Conservation (phyloP, 345 rosid genomes). For the Syzygium oleosum region DNA sequence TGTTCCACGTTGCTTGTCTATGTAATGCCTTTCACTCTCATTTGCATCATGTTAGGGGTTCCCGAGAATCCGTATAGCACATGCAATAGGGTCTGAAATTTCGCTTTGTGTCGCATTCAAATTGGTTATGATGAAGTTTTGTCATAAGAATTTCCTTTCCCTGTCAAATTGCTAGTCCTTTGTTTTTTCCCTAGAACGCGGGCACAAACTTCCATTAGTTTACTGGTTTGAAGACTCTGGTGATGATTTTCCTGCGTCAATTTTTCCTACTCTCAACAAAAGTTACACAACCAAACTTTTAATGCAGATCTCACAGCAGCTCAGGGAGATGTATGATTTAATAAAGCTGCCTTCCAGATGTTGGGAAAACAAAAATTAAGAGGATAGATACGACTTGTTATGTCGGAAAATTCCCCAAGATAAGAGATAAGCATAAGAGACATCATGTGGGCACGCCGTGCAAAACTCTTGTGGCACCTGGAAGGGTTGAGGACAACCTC, state of each 20-base stretch:
- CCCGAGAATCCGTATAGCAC: background rate
- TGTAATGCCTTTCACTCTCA: background rate
- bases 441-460: slow-evolving; percentile 31
- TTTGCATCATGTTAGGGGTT: background rate
- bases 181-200: background rate
- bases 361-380: background rate
- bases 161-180: background rate
- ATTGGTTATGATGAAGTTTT: background rate
- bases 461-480: slow-evolving; percentile 12
- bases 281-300: background rate
- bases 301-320: background rate
- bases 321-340: background rate
- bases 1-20: background rate
- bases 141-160: background rate
- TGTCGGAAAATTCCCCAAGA: background rate
- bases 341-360: background rate
- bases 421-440: background rate
- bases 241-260: background rate
- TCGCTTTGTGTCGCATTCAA: background rate
- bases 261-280: background rate
- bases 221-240: background rate
- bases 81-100: background rate
- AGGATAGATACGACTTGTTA: background rate
- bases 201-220: background rate
- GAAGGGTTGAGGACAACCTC: slow-evolving; percentile 16